Evolutionary conservation across 495 filamentous ascomycete species (phyloP), one percentile per base, ranked within the genome.

Genomic region (Apodospora peruviana): DNA sequence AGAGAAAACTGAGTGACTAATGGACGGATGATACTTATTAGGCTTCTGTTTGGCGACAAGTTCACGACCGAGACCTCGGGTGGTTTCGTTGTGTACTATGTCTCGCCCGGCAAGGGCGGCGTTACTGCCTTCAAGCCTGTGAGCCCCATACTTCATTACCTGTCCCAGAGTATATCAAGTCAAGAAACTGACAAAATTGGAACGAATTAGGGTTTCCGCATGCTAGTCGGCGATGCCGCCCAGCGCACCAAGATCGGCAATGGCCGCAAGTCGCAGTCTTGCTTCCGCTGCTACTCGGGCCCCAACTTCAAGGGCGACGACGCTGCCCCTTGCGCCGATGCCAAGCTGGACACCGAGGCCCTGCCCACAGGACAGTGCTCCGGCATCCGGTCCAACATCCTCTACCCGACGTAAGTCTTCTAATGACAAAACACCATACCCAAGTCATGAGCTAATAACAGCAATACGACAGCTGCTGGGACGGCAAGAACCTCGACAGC

Each of bases 401-500:
- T 69, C 19, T 73, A 67, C 37, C 69, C 69, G 0, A 67, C 71
- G 61, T 69, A 37, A 57, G 64, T 46, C 17, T 3, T 27, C 24
- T 19, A 24, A 5, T 19, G 7, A 27, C 22, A 22, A n/a, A 17
- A 0, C n/a, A n/a, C n/a, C n/a, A n/a, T n/a, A n/a, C n/a, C n/a
- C n/a, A n/a, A n/a, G n/a, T n/a, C n/a, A n/a, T n/a, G n/a, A n/a
- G n/a, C n/a, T n/a, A n/a, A n/a, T n/a, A n/a, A n/a, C n/a, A n/a
- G n/a, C n/a, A n/a, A n/a, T n/a, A n/a, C 37, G 4, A 46, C 9
- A 40, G 34, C 5, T 90, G 86, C 73, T 88, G 84, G 82, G 81
- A 89, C 58, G 82, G 84, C 19, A 71, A 57, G 34, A 71, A 84
- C 23, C 76, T 79, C 43, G 74, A 81, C 57, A 65, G 64, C 3